A percentile compares a stretch with the other conserved stretches of the same genome.
These are phyloP conservation scores for Galium porrigens DNA, from an alignment of 305 asterid species.

Conservation along the genomic window DNA sequence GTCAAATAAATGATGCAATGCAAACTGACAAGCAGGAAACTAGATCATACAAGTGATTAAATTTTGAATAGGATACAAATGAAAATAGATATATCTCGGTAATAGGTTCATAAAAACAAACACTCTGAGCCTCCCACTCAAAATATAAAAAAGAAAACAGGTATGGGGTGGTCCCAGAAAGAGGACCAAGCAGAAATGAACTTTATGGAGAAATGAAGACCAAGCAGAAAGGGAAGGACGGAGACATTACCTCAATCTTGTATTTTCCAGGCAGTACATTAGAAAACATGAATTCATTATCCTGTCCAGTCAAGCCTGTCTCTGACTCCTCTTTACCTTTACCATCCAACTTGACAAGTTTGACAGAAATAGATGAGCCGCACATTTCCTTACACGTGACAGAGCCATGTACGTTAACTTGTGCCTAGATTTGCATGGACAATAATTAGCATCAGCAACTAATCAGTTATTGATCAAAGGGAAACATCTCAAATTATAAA, in stretches of 20 bases:
- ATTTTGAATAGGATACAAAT: not conserved
- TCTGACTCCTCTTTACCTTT: slow-evolving; percentile 39
- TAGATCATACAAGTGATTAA: not conserved
- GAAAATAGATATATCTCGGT: not conserved
- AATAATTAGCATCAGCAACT: slow-evolving; percentile 9
- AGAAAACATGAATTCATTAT: slow-evolving; percentile 50
- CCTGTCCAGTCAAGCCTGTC: slow-evolving; percentile 45
- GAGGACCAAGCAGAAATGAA: slow-evolving; percentile 4
- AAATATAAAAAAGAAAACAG: not conserved
- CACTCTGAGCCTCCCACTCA: not conserved
- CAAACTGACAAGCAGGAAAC: not conserved
- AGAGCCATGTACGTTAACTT: slow-evolving; percentile 62
- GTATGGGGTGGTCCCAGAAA: not conserved
- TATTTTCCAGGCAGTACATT: slow-evolving; percentile 83
- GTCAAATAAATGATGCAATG: not conserved
- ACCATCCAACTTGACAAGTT: slow-evolving; percentile 51
- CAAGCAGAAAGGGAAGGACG: slow-evolving; percentile 15
- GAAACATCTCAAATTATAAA: slow-evolving; percentile 2
- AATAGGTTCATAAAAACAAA: not conserved
- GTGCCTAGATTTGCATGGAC: slow-evolving; percentile 41
- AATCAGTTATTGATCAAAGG: not conserved
- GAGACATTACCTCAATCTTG: slow-evolving; percentile 59
- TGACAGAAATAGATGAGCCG: slow-evolving; percentile 58
- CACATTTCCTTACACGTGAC: slow-evolving; percentile 78
- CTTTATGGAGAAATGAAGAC: slow-evolving; percentile 2